These are phyloP conservation scores for Leccinum pallidistipes DNA, from an alignment of 1,284 basidiomycete genomes.

Conservation along the genomic window DNA sequence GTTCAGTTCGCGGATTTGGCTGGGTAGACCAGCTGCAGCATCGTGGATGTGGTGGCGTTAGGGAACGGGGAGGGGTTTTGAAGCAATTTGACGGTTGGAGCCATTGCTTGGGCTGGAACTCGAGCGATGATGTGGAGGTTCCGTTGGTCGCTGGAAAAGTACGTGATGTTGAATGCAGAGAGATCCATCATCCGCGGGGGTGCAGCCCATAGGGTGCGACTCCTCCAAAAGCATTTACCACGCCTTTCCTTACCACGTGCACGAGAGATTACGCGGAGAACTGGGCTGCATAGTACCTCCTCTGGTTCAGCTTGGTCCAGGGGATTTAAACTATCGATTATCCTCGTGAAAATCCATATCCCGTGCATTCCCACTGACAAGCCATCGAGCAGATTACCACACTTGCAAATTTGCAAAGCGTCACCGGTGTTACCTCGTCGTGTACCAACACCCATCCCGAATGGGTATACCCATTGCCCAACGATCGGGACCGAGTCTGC, in stretches of 20 bases:
- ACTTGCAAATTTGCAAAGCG: background rate
- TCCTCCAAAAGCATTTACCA: conserved; percentile 6
- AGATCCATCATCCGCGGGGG: conserved; percentile 59
- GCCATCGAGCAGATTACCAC: background rate
- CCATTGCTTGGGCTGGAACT: conserved; percentile 41
- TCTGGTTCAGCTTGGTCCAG: background rate
- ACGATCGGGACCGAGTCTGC: too few relatives aligned
- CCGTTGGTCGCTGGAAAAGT: conserved; percentile 53
- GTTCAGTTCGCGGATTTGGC: conserved; percentile 59
- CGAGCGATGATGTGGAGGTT: conserved; percentile 59
- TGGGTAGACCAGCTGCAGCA: conserved; percentile 63
- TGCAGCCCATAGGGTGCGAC: conserved; percentile 46
- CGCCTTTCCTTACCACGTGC: too few relatives aligned
- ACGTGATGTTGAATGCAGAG: conserved; percentile 56
- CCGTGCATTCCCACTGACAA: background rate
- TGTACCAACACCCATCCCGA: too few relatives aligned
- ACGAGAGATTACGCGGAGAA: too few relatives aligned
- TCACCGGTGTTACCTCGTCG: too few relatives aligned
- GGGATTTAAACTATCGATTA: background rate
- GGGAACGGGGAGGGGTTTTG: conserved; percentile 2
- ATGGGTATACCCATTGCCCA: too few relatives aligned
- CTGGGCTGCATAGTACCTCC: background rate
- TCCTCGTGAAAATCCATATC: background rate
- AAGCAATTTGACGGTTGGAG: conserved; percentile 12
- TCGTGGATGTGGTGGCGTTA: conserved; percentile 27